Percentiles rank a stretch among this genome's conserved stretches.
Evolutionary conservation across 2,329 filamentous ascomycete species (phyloP).

Genomic region (Fusarium sarcochroum): DNA sequence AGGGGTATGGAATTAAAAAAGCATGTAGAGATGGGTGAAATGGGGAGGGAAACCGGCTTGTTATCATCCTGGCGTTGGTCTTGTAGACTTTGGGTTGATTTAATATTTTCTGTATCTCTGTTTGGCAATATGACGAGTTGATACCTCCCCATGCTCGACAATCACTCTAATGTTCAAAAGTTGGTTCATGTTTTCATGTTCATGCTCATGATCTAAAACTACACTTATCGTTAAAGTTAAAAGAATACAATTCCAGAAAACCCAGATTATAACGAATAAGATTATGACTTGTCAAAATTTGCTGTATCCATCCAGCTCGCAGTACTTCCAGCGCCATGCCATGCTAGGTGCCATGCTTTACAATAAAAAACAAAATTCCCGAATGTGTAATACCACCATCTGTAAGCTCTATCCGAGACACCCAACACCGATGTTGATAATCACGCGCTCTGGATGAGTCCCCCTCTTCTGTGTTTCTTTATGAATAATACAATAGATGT

Average conservation of each 20-base stretch:
- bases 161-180: not conserved
- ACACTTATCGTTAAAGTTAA: too few relatives aligned
- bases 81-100: slow-evolving; percentile 46
- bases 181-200: slow-evolving; percentile 25
- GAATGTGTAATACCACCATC: slow-evolving; percentile 8
- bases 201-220: slow-evolving; percentile 20
- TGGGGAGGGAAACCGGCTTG: slow-evolving; percentile 26
- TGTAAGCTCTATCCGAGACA: slow-evolving; percentile 33
- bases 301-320: slow-evolving; percentile 30
- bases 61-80: slow-evolving; percentile 48
- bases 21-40: slow-evolving; percentile 29
- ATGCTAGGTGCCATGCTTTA: slow-evolving; percentile 45
- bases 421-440: slow-evolving; percentile 27
- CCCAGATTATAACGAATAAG: slow-evolving; percentile 28
- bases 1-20: slow-evolving; percentile 12
- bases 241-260: slow-evolving; percentile 1
- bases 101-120: slow-evolving; percentile 46
- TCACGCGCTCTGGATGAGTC: slow-evolving; percentile 5
- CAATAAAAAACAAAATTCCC: slow-evolving; percentile 23
- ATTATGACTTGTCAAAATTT: slow-evolving; percentile 21
- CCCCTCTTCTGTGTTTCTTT: slow-evolving; percentile 15
- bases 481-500: slow-evolving; percentile 23
- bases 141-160: slow-evolving; percentile 42
- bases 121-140: slow-evolving; percentile 49
- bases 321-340: slow-evolving; percentile 46